Conservation (phyloP, 106 monocot genomes). For the Narthecium ossifragum region DNA sequence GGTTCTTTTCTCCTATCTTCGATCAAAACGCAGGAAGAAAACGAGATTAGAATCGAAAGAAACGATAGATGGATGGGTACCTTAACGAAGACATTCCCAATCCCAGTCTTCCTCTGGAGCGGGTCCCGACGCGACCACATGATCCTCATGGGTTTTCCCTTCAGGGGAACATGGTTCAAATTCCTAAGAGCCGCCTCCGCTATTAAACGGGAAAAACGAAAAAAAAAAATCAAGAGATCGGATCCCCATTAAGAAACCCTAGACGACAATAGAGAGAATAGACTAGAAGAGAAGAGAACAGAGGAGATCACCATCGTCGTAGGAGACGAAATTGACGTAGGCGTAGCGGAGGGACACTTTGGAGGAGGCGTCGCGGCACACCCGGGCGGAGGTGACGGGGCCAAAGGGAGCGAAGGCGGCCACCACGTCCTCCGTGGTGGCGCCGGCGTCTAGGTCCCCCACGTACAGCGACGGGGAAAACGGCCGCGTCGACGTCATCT, state of each 20-base stretch:
- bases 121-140: conserved; percentile 52
- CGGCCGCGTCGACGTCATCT: too few relatives aligned
- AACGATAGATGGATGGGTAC: conserved; percentile 13
- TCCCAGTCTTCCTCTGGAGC: conserved; percentile 22
- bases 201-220: conserved; percentile 5
- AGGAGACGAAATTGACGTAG: conserved; percentile 35
- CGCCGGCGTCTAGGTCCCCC: conserved; percentile 33
- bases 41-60: too few relatives aligned
- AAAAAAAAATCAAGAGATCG: neutral
- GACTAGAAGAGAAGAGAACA: neutral
- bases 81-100: conserved; percentile 71
- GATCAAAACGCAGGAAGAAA: neutral
- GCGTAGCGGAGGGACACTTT: conserved; percentile 37
- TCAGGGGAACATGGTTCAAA: conserved; percentile 37
- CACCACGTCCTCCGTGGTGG: conserved; percentile 14
- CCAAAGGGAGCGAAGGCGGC: conserved; percentile 1
- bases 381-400: conserved; percentile 17
- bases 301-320: conserved; percentile 9
- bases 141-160: conserved; percentile 59
- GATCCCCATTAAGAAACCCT: too few relatives aligned
- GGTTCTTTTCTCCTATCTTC: too few relatives aligned
- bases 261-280: neutral
- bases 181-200: conserved; percentile 29
- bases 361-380: conserved; percentile 19
- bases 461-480: conserved; percentile 28